Base-by-base conservation (phyloP, 129 eudicot species). In the Flaveria brownii region DNA sequence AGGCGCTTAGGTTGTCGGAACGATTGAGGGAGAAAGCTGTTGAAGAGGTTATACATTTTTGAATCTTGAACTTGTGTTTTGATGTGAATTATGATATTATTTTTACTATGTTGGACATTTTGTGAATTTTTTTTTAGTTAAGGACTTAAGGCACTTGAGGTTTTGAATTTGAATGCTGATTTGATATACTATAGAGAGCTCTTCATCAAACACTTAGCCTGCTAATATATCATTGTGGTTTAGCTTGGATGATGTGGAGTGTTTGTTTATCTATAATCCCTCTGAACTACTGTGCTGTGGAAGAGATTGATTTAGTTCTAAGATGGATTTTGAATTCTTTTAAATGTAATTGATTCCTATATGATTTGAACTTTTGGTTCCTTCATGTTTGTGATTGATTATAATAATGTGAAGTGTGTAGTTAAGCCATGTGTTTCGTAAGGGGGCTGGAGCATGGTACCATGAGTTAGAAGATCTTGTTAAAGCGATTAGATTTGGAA, bases 21-120 rank as follows among this genome's bases (percentile, higher is more conserved):
- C 86, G 97, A 5, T 88, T 86, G 39, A 79, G 93, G 41, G 96
- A 92, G 76, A 92, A 92, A 77, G 97, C 97, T n/a, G 93, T 92
- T 60, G 97, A 92, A 87, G 97, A 92, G 97, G 97, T 92, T 84
- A 55, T 23, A 72, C 39, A 55, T 60, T 5, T 18, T 14, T 69
- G 2, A 55, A 8, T 25, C 47, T 36, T 10, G 17, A 9, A 3
- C 4, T 80, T 9, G 2, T 70, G 12, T 64, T 67, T 42, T 80
- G 13, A 52, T 66, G 39, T 60, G 45, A n/a, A 77, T 55, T 16
- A 55, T 26, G 6, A 69, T 45, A 33, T 33, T 0, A 33, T 33
- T 0, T 33, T 33, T 4, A 33, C 39, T 5, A 33, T 33, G 39
- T 5, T 33, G 39, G 39, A 36, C 36, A 30, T 36, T 36, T 36